These are phyloP conservation scores for Suillus lakei DNA, from an alignment of 768 basidiomycete species.

Conservation along the genomic window DNA sequence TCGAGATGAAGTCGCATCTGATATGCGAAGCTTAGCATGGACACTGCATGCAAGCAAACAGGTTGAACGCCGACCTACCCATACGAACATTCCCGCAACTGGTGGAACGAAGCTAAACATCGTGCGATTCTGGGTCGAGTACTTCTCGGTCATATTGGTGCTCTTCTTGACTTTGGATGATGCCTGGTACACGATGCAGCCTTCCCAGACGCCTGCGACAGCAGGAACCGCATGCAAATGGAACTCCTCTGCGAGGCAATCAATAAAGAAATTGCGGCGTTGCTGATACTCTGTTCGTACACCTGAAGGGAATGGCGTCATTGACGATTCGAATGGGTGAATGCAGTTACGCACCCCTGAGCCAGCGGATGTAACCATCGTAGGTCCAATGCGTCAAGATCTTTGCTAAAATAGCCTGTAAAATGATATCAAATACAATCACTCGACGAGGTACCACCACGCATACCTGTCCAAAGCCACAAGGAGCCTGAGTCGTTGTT, in stretches of 20 bases:
- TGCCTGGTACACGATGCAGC: slow-evolving; percentile 50
- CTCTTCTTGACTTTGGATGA: slow-evolving; percentile 38
- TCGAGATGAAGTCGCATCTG: slow-evolving; percentile 69
- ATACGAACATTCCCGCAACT: slow-evolving; percentile 83
- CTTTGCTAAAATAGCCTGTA: slow-evolving; percentile 58
- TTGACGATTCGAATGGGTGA: background rate
- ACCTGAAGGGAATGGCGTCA: slow-evolving; percentile 33
- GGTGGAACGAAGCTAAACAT: slow-evolving; percentile 78
- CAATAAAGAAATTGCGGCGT: slow-evolving; percentile 68
- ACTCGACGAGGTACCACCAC: background rate
- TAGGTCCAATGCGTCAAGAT: slow-evolving; percentile 70
- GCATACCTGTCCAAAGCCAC: slow-evolving; percentile 69
- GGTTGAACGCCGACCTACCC: slow-evolving; percentile 45
- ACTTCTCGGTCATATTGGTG: slow-evolving; percentile 47
- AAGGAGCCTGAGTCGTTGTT: slow-evolving; percentile 69
- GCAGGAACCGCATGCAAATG: slow-evolving; percentile 48
- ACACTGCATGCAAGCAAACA: background rate
- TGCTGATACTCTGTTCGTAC: slow-evolving; percentile 58
- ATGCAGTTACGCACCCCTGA: slow-evolving; percentile 52
- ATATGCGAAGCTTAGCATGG: slow-evolving; percentile 1
- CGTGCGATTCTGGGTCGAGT: slow-evolving; percentile 27
- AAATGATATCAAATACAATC: slow-evolving; percentile 7
- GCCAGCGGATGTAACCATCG: slow-evolving; percentile 78
- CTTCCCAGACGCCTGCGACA: slow-evolving; percentile 36
- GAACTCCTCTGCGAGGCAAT: slow-evolving; percentile 66